Conservation (phyloP, 2,329 filamentous ascomycete genomes). For the Arthrobotrys megalospora region DNA sequence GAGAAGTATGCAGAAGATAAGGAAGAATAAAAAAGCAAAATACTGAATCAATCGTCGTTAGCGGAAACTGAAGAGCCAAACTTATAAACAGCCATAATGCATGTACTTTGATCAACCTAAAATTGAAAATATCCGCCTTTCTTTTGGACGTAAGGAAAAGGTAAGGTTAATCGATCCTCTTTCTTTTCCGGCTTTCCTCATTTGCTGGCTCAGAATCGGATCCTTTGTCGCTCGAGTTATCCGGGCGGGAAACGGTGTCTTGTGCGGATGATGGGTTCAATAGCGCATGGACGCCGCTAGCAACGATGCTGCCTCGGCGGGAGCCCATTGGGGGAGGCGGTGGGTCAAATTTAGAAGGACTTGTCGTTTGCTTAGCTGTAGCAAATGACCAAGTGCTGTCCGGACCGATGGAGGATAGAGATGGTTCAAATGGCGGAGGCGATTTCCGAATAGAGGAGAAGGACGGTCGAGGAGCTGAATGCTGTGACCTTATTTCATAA, state of each 20-base stretch:
- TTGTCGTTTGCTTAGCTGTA: slow-evolving; percentile 56
- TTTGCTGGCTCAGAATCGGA: slow-evolving; percentile 49
- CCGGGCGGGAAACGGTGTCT: slow-evolving; percentile 44
- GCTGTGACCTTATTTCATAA: slow-evolving; percentile 72
- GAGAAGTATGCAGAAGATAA: slow-evolving; percentile 24
- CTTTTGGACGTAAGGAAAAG: neutral
- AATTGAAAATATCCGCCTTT: slow-evolving; percentile 6
- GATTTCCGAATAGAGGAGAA: slow-evolving; percentile 63
- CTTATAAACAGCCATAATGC: slow-evolving; percentile 3
- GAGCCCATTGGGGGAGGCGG: slow-evolving; percentile 64
- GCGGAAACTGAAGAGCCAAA: slow-evolving; percentile 9
- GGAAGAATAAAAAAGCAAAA: slow-evolving; percentile 5
- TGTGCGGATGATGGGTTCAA: slow-evolving; percentile 63
- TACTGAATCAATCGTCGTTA: slow-evolving; percentile 17
- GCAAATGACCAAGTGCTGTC: slow-evolving; percentile 63
- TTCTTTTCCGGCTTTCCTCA: slow-evolving; percentile 57
- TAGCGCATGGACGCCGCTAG: slow-evolving; percentile 65
- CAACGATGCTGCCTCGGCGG: slow-evolving; percentile 65
- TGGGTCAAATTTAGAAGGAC: slow-evolving; percentile 60
- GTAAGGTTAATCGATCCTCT: slow-evolving; percentile 41
- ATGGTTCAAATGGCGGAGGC: slow-evolving; percentile 63
- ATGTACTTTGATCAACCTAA: neutral
- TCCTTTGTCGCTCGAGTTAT: slow-evolving; percentile 57
- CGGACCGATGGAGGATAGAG: slow-evolving; percentile 62
- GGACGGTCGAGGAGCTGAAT: slow-evolving; percentile 53